These are phyloP conservation scores for Debaryomyces fabryi DNA, from an alignment of 1,139 yeast species.

Conservation along the genomic window DNA sequence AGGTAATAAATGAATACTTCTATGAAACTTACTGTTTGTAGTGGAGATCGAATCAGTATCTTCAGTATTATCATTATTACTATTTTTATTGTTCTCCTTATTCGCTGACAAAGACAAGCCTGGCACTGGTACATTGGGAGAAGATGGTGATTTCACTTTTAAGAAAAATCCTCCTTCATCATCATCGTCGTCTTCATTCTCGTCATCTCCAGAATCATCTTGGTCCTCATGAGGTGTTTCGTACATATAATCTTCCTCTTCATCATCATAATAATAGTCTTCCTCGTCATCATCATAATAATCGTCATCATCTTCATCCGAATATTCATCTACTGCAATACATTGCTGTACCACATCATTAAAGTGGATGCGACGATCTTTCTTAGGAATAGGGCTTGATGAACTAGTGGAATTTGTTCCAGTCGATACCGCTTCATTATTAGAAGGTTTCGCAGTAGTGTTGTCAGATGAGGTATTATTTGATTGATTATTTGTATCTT, in stretches of 20 bases:
- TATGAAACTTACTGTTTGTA: conserved; percentile 31
- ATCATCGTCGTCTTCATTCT: conserved; percentile 52
- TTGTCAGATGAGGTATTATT: neutral
- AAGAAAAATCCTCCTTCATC: conserved; percentile 75
- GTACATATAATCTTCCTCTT: conserved; percentile 19
- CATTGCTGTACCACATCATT: conserved; percentile 94
- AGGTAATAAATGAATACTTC: conserved; percentile 74
- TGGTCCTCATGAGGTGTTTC: conserved; percentile 19
- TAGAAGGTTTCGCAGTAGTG: neutral
- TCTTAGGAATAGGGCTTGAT: conserved; percentile 16
- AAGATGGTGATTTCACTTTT: conserved; percentile 52
- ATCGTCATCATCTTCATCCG: conserved; percentile 37
- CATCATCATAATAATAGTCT: conserved; percentile 19
- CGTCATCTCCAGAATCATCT: conserved; percentile 35
- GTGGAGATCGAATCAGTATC: conserved; percentile 33
- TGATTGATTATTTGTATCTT: neutral
- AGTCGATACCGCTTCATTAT: neutral
- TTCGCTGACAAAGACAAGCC: conserved; percentile 18
- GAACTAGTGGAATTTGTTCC: neutral
- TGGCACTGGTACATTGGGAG: conserved; percentile 25
- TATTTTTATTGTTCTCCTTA: conserved; percentile 6
- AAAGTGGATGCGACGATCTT: conserved; percentile 77
- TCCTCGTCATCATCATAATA: conserved; percentile 16
- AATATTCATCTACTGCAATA: conserved; percentile 59
- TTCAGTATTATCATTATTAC: conserved; percentile 23